Base-by-base conservation (phyloP, 768 basidiomycete genomes). In the Crepidotus variabilis region DNA sequence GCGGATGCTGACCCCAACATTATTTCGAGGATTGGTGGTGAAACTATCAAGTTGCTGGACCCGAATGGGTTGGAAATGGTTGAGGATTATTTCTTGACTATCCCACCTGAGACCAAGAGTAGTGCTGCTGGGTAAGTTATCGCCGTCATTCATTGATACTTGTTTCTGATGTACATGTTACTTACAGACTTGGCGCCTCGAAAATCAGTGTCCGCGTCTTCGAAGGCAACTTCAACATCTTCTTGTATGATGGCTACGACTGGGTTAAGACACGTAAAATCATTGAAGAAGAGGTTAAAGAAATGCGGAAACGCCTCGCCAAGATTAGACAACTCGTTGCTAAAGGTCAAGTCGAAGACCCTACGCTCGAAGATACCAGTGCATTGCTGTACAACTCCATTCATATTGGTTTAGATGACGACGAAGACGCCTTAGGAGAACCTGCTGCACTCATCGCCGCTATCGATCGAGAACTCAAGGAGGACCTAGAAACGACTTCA, bases 221-320 rank as follows among this genome's bases (percentile, higher is more conserved):
- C 45, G 72, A 88, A 45, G 84, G 82, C 53, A 79, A 90, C 60
- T 69, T 90, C 49, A 80, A 80, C 1, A 64, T 98, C 21, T 80
- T 86, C 51, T 78, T 99, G 2, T 91, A 97, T 65, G 92, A 94
- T 55, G 97, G 97, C 1, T 99, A 94, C 64, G 97, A 99, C 67
- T 99, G 97, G 95, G 71, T 67, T 1, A 78, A 78, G 49, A 99
- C 97, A 2, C 86, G 96, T 32, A 87, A 81, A 71, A 82, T 82
- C 2, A 94, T 99, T 54, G 92, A 95, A 66, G 85, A 90, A 35
- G 88, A 94, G 68, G 82, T 93, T 47, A 92, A 88, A 65, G 87
- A 89, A 45, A 92, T 98, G 78, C 85, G 93, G 49, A 84, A 86
- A 52, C 85, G 85, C 28, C 78, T 99, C 50, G 86, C 89, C 46